Conservation (phyloP, 1,284 basidiomycete species). For the Mycosarcoma mackinlayi region DNA sequence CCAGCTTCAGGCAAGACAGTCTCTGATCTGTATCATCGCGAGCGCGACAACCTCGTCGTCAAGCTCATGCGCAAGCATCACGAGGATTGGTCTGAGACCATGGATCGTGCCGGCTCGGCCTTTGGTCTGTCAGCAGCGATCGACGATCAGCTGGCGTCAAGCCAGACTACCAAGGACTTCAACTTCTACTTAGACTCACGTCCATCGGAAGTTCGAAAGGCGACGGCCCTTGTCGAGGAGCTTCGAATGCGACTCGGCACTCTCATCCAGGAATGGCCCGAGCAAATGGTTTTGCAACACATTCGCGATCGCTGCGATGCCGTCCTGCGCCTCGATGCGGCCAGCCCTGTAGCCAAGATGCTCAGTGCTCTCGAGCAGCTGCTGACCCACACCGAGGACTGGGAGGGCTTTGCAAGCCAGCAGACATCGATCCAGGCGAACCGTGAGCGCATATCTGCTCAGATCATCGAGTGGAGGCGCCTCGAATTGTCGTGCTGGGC, state of each 20-base stretch:
- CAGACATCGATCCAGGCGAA: constrained; percentile 81
- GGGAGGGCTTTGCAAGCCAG: constrained; percentile 92
- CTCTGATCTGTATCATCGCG: constrained; percentile 14
- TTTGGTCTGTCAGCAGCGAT: constrained; percentile 51
- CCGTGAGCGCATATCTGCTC: constrained; percentile 76
- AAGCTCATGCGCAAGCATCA: constrained; percentile 43
- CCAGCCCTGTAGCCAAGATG: constrained; percentile 83
- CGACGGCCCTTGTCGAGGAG: constrained; percentile 48
- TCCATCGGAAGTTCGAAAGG: constrained; percentile 48
- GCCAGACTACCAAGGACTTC: constrained; percentile 23
- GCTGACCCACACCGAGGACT: constrained; percentile 89
- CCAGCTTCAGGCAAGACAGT: constrained; percentile 1
- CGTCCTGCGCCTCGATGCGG: constrained; percentile 76
- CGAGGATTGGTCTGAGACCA: constrained; percentile 30
- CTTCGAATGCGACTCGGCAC: constrained; percentile 43
- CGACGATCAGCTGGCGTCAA: constrained; percentile 22
- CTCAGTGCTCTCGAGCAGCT: constrained; percentile 88
- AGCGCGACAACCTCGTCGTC: constrained; percentile 32
- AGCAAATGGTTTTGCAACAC: constrained; percentile 94
- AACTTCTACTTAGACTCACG: constrained; percentile 65
- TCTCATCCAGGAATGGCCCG: constrained; percentile 88
- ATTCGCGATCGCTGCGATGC: constrained; percentile 80
- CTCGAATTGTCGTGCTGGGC: constrained; percentile 91
- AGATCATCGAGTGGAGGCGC: constrained; percentile 90
- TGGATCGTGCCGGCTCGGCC: constrained; percentile 54